Percentiles rank a stretch among this genome's conserved stretches.
phyloP scores from a whole-genome alignment of 495 filamentous ascomycete species.

The Pyronema domesticum region DNA sequence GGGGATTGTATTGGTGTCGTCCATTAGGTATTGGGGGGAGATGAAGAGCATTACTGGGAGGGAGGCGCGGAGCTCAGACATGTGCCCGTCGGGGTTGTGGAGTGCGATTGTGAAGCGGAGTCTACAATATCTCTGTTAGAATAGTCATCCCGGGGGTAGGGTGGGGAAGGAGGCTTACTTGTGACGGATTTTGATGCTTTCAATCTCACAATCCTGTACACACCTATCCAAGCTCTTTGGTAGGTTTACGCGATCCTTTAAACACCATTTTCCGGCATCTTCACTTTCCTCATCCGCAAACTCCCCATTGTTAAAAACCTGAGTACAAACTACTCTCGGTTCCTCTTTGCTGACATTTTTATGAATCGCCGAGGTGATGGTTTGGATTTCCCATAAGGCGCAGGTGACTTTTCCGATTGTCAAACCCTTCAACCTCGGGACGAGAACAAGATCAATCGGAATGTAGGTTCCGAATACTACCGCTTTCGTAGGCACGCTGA shows the following conservation, averaged over 20 bases:
- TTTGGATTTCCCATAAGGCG: slow-evolving; percentile 60
- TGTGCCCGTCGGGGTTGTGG: slow-evolving; percentile 82
- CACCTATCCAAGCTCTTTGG: slow-evolving; percentile 62
- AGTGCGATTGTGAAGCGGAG: slow-evolving; percentile 70
- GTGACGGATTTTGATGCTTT: slow-evolving; percentile 72
- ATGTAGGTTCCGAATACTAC: slow-evolving; percentile 77
- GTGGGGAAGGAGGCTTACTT: slow-evolving; percentile 28
- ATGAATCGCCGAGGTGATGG: slow-evolving; percentile 37
- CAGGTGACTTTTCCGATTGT: slow-evolving; percentile 58
- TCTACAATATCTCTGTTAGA: slow-evolving; percentile 1
- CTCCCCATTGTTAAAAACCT: slow-evolving; percentile 42
- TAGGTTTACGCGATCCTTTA: slow-evolving; percentile 48
- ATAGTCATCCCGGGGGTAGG: background rate
- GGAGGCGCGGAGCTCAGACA: slow-evolving; percentile 76
- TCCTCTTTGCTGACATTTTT: slow-evolving; percentile 38
- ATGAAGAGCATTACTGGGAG: slow-evolving; percentile 82
- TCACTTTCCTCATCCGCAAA: slow-evolving; percentile 47
- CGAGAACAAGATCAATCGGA: slow-evolving; percentile 59
- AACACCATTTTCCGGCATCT: slow-evolving; percentile 48
- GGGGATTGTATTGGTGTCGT: slow-evolving; percentile 51
- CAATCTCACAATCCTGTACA: slow-evolving; percentile 67
- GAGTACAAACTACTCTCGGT: slow-evolving; percentile 42
- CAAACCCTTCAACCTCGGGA: slow-evolving; percentile 72
- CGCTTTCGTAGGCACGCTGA: slow-evolving; percentile 75
- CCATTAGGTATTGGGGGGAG: slow-evolving; percentile 71